A percentile compares a stretch with the other conserved stretches of the same genome.
phyloP scores from a whole-genome alignment of 768 basidiomycete species.

The Gloeophyllum trabeum region DNA sequence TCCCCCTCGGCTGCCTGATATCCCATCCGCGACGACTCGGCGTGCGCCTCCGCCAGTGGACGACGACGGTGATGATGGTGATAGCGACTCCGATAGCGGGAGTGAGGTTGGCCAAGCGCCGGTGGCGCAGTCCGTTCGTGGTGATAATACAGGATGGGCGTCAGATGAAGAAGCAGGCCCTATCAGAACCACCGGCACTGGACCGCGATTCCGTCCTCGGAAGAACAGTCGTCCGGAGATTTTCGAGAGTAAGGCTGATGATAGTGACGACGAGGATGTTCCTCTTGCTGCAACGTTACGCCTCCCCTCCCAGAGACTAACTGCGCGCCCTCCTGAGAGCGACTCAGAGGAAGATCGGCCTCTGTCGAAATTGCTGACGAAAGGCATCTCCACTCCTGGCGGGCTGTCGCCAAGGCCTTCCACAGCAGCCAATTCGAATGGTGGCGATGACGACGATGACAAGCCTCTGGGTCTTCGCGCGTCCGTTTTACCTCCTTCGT shows the following conservation, averaged over 20 bases:
- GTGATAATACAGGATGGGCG: constrained; percentile 25
- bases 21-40: constrained; percentile 21
- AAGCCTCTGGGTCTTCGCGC: constrained; percentile 61
- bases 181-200: constrained; percentile 46
- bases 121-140: background rate
- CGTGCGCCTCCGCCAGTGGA: constrained; percentile 17
- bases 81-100: constrained; percentile 22
- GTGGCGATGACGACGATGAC: constrained; percentile 56
- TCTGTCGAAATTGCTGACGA: constrained; percentile 46
- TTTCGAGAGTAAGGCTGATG: constrained; percentile 22
- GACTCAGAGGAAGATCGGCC: constrained; percentile 71
- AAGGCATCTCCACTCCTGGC: constrained; percentile 21
- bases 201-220: constrained; percentile 32
- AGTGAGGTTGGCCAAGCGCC: background rate
- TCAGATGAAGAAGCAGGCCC: constrained; percentile 53
- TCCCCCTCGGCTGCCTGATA: constrained; percentile 20
- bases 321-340: constrained; percentile 18
- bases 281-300: constrained; percentile 59
- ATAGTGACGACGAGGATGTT: constrained; percentile 66
- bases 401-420: constrained; percentile 7
- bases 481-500: constrained; percentile 42
- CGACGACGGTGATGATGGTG: constrained; percentile 32
- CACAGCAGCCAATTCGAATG: constrained; percentile 11
- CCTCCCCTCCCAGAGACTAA: constrained; percentile 38
- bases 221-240: background rate